Evolutionary conservation across 2,329 filamentous ascomycete genomes (phyloP).

Genomic region (Microdochium paspali): DNA sequence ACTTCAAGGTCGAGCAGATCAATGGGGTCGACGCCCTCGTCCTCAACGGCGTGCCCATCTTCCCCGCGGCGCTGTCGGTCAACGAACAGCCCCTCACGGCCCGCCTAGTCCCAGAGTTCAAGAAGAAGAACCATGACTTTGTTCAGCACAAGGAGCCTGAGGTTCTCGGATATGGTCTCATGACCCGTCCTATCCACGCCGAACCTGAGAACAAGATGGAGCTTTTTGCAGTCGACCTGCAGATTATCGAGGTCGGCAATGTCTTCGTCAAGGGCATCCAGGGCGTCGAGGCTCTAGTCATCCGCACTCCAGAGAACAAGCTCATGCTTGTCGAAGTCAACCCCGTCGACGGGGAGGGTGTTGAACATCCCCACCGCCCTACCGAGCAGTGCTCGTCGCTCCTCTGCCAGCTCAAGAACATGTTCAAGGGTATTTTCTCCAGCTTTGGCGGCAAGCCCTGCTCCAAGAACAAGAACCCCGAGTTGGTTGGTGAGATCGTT

Average conservation of each 20-base stretch:
- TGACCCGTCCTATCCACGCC: constrained; percentile 30
- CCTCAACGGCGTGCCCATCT: constrained; percentile 53
- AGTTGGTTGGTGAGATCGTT: constrained; percentile 6
- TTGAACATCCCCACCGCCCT: no score
- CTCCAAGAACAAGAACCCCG: constrained; percentile 13
- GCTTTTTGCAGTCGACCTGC: constrained; percentile 43
- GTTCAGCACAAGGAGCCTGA: constrained; percentile 15
- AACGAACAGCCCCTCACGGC: constrained; percentile 30
- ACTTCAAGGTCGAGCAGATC: constrained; percentile 41
- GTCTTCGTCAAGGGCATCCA: constrained; percentile 45
- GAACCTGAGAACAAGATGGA: constrained; percentile 42
- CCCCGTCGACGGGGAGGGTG: constrained; percentile 23
- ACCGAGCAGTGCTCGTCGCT: constrained; percentile 25
- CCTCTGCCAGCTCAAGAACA: constrained; percentile 45
- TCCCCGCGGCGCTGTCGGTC: constrained; percentile 40
- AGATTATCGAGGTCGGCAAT: constrained; percentile 50
- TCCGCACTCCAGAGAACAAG: constrained; percentile 46
- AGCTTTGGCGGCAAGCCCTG: constrained; percentile 16
- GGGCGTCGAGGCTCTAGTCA: constrained; percentile 48
- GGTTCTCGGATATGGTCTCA: constrained; percentile 39
- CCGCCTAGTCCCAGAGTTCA: constrained; percentile 28
- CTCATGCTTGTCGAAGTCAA: constrained; percentile 44
- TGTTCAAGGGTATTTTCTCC: constrained; percentile 33
- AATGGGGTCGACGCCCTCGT: constrained; percentile 35
- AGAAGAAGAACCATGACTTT: constrained; percentile 15